Evolutionary conservation across 768 basidiomycete genomes (phyloP), one percentile per base, ranked within the genome.

Genomic region (Calvatia gigantea): DNA sequence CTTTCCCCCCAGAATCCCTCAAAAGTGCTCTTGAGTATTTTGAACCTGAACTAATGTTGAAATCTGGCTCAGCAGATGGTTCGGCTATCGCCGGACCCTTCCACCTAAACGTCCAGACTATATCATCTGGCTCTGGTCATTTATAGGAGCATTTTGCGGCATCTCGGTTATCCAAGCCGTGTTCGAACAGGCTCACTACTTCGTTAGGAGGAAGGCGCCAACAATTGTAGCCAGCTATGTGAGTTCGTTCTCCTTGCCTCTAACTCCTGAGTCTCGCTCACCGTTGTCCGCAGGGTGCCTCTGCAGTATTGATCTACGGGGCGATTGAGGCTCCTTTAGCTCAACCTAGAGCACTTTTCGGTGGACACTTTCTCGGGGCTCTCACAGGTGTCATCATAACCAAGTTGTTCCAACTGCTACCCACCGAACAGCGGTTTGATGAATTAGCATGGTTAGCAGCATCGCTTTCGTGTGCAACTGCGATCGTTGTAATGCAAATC

Each of bases 271-370:
- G n/a, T n/a, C n/a, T 48, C 17, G 39, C 9, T 4, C 12, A 11
- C 21, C 32, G 12, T n/a, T 17, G 27, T 12, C 7, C 61, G 6
- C 33, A 83, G 82, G 81, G 78, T 17, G 81, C 81, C 21, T 77
- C 78, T 12, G 82, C 82, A 5, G 76, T 82, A 8, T 69, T 84
- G 42, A 73, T 80, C 31, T 83, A 81, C 54, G 81, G 79, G 15
- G 71, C 76, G 2, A 73, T 83, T 46, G 80, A 84, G 17, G 69
- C 73, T 4, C 81, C 81, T 5, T 63, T 83, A 44, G 77, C 78
- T 0, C 82, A 84, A 65, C 81, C 81, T 12, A 74, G 80, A 15
- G 66, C 76, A 1, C 69, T 83, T 4, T 46, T 84, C 33, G 75
- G 75, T 2, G 81, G 82, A 1, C 82, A 82, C 57, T 77, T 81